These are phyloP conservation scores for Deinandra increscens DNA, from an alignment of 129 eudicot genomes.

Conservation along the genomic window DNA sequence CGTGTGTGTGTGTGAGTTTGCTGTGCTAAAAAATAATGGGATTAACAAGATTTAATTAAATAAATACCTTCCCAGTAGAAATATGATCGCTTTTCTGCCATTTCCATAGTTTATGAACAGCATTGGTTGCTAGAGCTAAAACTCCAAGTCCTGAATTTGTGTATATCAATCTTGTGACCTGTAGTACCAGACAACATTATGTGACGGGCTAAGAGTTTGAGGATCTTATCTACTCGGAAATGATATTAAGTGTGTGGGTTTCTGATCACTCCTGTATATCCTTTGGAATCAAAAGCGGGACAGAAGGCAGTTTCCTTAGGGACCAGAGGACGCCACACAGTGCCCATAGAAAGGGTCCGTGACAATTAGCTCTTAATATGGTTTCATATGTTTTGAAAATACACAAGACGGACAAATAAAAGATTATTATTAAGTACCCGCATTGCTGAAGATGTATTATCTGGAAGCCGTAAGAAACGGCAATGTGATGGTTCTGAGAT, in stretches of 20 bases:
- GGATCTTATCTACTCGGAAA: background rate
- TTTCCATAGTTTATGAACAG: conserved; percentile 80
- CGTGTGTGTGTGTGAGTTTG: too few relatives aligned
- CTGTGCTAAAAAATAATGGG: background rate
- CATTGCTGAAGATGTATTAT: conserved; percentile 50
- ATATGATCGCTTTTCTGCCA: conserved; percentile 71
- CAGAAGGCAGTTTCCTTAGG: background rate
- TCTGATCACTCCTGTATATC: background rate
- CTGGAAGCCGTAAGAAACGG: conserved; percentile 70
- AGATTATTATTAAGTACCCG: conserved; percentile 40
- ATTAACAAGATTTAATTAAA: background rate
- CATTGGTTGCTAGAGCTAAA: conserved; percentile 73
- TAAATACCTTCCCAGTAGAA: conserved; percentile 58
- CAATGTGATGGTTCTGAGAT: conserved; percentile 74
- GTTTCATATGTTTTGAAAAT: background rate
- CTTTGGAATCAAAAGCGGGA: background rate
- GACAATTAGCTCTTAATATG: background rate
- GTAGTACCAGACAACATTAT: conserved; percentile 15
- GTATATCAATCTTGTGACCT: conserved; percentile 73
- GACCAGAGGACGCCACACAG: background rate
- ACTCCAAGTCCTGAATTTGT: conserved; percentile 68
- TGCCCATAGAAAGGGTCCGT: background rate
- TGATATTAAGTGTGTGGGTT: background rate
- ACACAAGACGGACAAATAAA: background rate
- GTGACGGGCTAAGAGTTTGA: background rate